Conservation (phyloP, 805 yeast genomes). For the Candida odintsovae region DNA sequence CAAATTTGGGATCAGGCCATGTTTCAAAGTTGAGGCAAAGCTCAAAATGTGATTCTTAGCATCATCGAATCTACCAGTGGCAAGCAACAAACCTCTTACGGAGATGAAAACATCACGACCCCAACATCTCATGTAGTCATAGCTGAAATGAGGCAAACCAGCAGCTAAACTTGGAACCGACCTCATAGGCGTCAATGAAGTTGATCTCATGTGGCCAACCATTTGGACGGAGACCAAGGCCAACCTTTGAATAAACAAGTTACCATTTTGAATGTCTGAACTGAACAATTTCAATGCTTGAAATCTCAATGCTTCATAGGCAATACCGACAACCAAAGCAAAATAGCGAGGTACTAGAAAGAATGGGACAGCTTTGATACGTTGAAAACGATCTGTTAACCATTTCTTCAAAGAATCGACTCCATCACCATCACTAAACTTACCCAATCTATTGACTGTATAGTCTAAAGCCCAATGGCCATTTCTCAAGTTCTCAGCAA, state of each 20-base stretch:
- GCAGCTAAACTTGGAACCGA: slow-evolving; percentile 82
- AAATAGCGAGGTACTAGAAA: slow-evolving; percentile 84
- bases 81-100: slow-evolving; percentile 71
- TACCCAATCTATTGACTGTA: slow-evolving; percentile 52
- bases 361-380: slow-evolving; percentile 64
- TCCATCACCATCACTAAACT: slow-evolving; percentile 43
- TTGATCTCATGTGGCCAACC: slow-evolving; percentile 67
- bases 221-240: slow-evolving; percentile 83
- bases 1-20: slow-evolving; percentile 90
- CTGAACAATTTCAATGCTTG: slow-evolving; percentile 58
- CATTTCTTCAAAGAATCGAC: slow-evolving; percentile 57
- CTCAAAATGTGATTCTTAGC: slow-evolving; percentile 79
- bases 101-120: slow-evolving; percentile 95
- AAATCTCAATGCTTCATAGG: slow-evolving; percentile 75
- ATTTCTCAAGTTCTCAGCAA: slow-evolving; percentile 71
- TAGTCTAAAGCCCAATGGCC: slow-evolving; percentile 92
- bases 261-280: slow-evolving; percentile 48
- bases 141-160: slow-evolving; percentile 91
- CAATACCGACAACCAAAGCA: slow-evolving; percentile 72
- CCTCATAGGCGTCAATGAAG: slow-evolving; percentile 65
- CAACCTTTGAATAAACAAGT: slow-evolving; percentile 71
- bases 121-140: slow-evolving; percentile 95
- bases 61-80: slow-evolving; percentile 71
- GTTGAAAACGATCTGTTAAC: slow-evolving; percentile 59
- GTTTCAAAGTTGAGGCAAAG: slow-evolving; percentile 87